Evolutionary conservation across 108 stramenopile species (phyloP).

Genomic region (Cyclotella kingstonii): DNA sequence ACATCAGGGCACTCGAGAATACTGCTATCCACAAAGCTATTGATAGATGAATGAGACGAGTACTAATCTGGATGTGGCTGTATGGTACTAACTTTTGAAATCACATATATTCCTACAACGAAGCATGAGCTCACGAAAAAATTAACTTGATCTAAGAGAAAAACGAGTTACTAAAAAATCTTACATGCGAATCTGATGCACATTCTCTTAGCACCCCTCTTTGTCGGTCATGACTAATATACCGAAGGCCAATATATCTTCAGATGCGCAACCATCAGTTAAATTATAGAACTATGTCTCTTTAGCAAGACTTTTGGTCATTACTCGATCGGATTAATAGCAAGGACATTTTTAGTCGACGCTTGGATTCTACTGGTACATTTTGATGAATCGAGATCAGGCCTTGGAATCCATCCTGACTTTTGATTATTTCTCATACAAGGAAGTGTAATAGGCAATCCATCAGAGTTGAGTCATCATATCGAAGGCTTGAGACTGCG

Average conservation of each 20-base stretch:
- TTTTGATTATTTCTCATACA: slow-evolving; percentile 20
- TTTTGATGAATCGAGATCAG: slow-evolving; percentile 19
- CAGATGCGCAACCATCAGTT: slow-evolving; percentile 31
- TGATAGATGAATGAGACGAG: slow-evolving; percentile 21
- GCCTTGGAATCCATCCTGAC: slow-evolving; percentile 38
- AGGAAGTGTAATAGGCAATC: slow-evolving; percentile 21
- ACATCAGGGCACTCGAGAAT: slow-evolving; percentile 28
- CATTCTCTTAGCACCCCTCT: slow-evolving; percentile 51
- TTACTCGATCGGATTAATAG: slow-evolving; percentile 25
- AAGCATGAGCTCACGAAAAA: not conserved
- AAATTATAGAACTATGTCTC: slow-evolving; percentile 24
- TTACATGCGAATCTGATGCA: slow-evolving; percentile 42
- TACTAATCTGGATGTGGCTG: slow-evolving; percentile 12
- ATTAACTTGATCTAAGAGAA: not conserved
- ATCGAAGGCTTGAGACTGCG: slow-evolving; percentile 24
- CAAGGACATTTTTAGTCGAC: slow-evolving; percentile 11
- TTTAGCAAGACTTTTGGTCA: slow-evolving; percentile 28
- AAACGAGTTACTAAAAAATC: slow-evolving; percentile 14
- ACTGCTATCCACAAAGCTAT: slow-evolving; percentile 12
- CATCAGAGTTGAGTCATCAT: slow-evolving; percentile 33
- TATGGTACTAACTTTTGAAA: slow-evolving; percentile 34
- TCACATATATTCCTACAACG: slow-evolving; percentile 28
- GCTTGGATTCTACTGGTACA: slow-evolving; percentile 29
- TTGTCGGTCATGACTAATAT: slow-evolving; percentile 38
- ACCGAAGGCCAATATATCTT: slow-evolving; percentile 25